Percentiles rank a stretch among this genome's conserved stretches.
These are phyloP conservation scores for Macrophomina pseudophaseolina DNA, from an alignment of 2,329 filamentous ascomycete species.

Conservation along the genomic window DNA sequence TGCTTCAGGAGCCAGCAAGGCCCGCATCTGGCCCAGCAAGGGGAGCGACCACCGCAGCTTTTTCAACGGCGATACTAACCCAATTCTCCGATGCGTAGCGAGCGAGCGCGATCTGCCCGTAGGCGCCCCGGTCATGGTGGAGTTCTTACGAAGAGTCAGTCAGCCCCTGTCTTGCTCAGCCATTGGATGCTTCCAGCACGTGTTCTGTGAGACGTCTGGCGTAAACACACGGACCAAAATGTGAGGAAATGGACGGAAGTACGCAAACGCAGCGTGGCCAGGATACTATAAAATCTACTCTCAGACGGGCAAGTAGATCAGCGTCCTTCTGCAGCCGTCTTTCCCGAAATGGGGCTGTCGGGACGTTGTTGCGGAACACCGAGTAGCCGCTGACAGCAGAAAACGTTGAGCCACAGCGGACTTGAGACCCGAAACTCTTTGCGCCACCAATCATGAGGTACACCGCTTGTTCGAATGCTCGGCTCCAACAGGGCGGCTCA, in stretches of 20 bases:
- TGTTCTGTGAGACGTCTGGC: background rate
- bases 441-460: background rate
- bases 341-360: conserved; percentile 9
- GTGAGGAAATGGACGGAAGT: background rate
- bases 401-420: background rate
- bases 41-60: too few relatives aligned
- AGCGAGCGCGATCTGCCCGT: conserved; percentile 6
- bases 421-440: background rate
- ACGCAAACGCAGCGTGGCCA: background rate
- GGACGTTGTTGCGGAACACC: conserved; percentile 6
- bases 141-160: background rate
- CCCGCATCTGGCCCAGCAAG: background rate
- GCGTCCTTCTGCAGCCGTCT: conserved; percentile 10
- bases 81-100: background rate
- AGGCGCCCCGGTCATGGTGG: conserved; percentile 11
- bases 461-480: background rate
- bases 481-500: background rate
- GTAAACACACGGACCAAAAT: background rate
- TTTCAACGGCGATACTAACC: background rate
- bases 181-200: background rate
- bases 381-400: conserved; percentile 5
- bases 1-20: background rate
- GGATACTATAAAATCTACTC: conserved; percentile 7
- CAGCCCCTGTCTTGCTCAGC: conserved; percentile 5
- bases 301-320: conserved; percentile 23